Evolutionary conservation across 495 filamentous ascomycete genomes (phyloP), one percentile per base, ranked within the genome.

Genomic region (Bacidia rubella): DNA sequence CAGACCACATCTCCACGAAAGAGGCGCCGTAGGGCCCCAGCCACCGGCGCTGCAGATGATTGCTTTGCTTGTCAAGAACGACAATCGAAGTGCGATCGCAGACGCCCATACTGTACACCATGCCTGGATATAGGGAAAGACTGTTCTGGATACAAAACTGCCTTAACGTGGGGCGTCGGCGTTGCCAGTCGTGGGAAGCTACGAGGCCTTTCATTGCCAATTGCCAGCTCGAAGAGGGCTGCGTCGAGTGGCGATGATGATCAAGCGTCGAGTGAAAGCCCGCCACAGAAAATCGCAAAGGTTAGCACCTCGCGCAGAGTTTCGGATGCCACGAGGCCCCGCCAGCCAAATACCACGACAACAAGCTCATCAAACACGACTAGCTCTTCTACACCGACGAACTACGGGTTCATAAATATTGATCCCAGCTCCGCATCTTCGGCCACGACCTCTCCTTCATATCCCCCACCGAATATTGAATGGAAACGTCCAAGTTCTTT

Each of bases 151-250:
- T 98, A 98, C 73, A 92, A 93, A 70, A 97, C 92, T 20, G 87
- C 89, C 45, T 77, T 98, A 70, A 98, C 92, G 32, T 98, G 92
- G 92, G 92, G 90, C 11, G 85, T 98, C 32, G 92, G 92, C 22
- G 92, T 98, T 56, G 92, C 92, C 38, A 96, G 90, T 65, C 81
- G 92, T 57, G 92, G 92, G 54, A 98, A 98, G 71, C 78, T 98
- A 53, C 78, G 92, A 47, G 92, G 92, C 15, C 67, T 95, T 54
- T 85, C 89, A 41, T 71, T 93, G 21, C 92, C 92, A 19, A 81
- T 98, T 53, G 80, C 83, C 10, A 85, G 83, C 60, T 77, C 82
- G 29, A 62, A 61, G 39, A 65, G 62, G 47, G 56, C 62, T 40
- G 62, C 62, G 20, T 60, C 63, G 43, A 77, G 77, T 65, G 71